A percentile compares a stretch with the other conserved stretches of the same genome.
These are phyloP conservation scores for Colletotrichum chrysophilum DNA, from an alignment of 2,329 filamentous ascomycete species.

Conservation along the genomic window DNA sequence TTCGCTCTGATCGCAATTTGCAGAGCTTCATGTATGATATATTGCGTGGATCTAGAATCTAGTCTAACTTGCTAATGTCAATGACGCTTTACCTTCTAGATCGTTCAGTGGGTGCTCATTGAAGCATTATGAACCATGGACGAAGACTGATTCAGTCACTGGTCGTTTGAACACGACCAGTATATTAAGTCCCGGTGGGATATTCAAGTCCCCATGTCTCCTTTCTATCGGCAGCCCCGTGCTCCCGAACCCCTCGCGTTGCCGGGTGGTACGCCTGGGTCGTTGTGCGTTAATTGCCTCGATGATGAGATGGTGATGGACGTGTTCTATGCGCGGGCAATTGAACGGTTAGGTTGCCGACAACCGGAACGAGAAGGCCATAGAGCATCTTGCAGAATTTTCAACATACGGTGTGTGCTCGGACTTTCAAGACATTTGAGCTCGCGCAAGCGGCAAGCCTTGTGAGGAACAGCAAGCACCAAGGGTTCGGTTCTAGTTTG, in stretches of 20 bases:
- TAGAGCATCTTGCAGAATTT: background rate
- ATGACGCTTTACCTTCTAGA: background rate
- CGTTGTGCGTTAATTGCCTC: background rate
- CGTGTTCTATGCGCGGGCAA: background rate
- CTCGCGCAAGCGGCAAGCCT: background rate
- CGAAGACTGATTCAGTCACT: background rate
- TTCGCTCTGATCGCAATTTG: background rate
- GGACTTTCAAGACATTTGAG: background rate
- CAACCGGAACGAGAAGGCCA: background rate
- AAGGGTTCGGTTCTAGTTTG: background rate
- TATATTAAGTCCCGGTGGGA: background rate
- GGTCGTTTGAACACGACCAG: background rate
- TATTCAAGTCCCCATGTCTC: background rate
- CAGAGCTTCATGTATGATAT: background rate
- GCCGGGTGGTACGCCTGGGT: background rate
- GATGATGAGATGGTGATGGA: background rate
- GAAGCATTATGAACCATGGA: background rate
- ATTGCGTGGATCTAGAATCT: background rate
- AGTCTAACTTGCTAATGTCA: background rate
- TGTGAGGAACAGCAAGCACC: background rate
- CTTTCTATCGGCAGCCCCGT: background rate
- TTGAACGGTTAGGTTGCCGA: background rate
- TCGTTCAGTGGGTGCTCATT: background rate
- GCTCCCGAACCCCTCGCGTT: background rate
- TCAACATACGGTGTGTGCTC: background rate